phyloP scores from a whole-genome alignment of 805 yeast genomes.

The Kodamaea fukazawae region DNA sequence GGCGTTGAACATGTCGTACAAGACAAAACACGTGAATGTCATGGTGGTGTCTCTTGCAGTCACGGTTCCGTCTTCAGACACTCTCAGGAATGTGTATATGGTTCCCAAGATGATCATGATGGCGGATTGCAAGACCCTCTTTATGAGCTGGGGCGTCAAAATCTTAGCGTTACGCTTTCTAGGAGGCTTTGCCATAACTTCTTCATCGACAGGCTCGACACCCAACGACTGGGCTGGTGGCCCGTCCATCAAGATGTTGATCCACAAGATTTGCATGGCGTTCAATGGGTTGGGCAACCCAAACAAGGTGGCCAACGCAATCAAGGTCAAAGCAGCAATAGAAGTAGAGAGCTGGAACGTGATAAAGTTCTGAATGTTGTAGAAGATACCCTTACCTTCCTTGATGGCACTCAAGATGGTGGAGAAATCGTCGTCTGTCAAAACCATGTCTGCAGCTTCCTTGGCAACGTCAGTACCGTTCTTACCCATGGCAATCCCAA shows the following conservation, averaged over 20 bases:
- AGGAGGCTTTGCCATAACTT: constrained; percentile 96
- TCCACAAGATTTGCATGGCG: constrained; percentile 98
- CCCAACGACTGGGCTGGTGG: constrained; percentile 98
- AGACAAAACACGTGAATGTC: constrained; percentile 96
- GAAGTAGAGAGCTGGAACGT: constrained; percentile 95
- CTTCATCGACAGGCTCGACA: constrained; percentile 95
- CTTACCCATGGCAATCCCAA: constrained; percentile 90
- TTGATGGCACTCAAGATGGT: constrained; percentile 77
- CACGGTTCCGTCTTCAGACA: constrained; percentile 78
- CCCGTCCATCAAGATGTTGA: constrained; percentile 96
- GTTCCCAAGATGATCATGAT: constrained; percentile 80
- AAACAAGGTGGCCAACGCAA: constrained; percentile 83
- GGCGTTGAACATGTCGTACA: constrained; percentile 97
- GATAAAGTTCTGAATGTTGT: constrained; percentile 90
- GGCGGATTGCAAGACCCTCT: constrained; percentile 76
- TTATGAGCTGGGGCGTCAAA: constrained; percentile 64
- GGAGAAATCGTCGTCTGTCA: constrained; percentile 94
- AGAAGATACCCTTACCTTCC: constrained; percentile 96
- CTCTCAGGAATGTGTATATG: constrained; percentile 76
- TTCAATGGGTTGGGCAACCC: constrained; percentile 91
- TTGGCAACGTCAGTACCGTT: constrained; percentile 98
- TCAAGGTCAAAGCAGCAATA: constrained; percentile 87
- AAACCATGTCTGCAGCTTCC: constrained; percentile 97
- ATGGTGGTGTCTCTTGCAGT: constrained; percentile 97
- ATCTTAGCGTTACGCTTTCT: constrained; percentile 84